Base-by-base conservation (phyloP, 2,329 filamentous ascomycete genomes). In the Westerdykella aurantiaca region DNA sequence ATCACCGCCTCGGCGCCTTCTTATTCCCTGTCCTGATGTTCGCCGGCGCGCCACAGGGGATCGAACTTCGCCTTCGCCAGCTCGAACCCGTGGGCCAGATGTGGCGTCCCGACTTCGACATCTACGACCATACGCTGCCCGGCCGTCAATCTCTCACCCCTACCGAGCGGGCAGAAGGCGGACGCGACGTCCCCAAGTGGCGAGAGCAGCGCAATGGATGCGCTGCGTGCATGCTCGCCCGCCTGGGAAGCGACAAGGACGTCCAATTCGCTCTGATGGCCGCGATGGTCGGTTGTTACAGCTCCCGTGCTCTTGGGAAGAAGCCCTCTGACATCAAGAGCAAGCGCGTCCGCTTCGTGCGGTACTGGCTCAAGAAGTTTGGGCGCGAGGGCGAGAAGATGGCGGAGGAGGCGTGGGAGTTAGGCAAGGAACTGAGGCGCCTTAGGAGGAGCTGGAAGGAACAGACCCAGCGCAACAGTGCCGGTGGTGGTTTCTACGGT, bases 51-150 rank as follows among this genome's bases (percentile, higher is more conserved):
- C n/a, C 34, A 1, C 47, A 61, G 25, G 25, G n/a, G n/a, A n/a
- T n/a, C n/a, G 52, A 63, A 34, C 23, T 18, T 9, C 42, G 39
- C 10, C 21, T 53, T 3, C 53, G 63, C 5, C 52, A 58, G 16
- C 39, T 67, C 1, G 63, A 67, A 42, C 56, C 60, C 6, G 58
- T 61, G 6, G 42, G 51, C 5, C 37, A 56, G 21, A 61, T 66
- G 56, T 64, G 53, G 46, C 47, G 48, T 7, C 17, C 37, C 0
- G 43, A 55, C 7, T 67, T 51, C 41, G 50, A 43, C 1, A 13
- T 44, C 7, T 41, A 42, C 11, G 39, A 33, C 2, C 51, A 50
- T 34, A 42, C 53, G 7, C 59, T 57, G 17, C 48, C 43, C 3
- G 49, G 47, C 3, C 51, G 48, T 10, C 31, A 38, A n/a, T 53